phyloP scores from a whole-genome alignment of 768 basidiomycete genomes.

The Leccinum longicurvipes region DNA sequence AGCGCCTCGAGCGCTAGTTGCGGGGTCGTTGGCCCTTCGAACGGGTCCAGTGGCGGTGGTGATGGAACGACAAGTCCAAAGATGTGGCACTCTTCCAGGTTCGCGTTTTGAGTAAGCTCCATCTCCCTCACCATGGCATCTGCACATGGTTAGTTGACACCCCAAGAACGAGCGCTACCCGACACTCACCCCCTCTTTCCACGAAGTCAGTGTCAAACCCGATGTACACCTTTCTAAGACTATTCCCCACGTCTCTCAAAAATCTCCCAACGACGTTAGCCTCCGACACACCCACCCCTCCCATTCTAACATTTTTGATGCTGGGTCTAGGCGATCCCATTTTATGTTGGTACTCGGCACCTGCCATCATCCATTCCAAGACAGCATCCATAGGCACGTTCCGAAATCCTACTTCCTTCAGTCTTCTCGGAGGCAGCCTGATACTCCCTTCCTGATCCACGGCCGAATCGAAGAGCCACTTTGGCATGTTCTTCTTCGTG shows the following conservation, averaged over 20 bases:
- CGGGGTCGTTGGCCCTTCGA: constrained; percentile 9
- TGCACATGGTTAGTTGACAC: constrained; percentile 13
- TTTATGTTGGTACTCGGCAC: constrained; percentile 12
- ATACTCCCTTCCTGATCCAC: constrained; percentile 8
- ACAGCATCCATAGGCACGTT: constrained; percentile 22
- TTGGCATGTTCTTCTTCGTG: constrained; percentile 13
- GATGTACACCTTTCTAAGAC: constrained; percentile 24
- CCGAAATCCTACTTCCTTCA: constrained; percentile 29
- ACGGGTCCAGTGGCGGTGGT: constrained; percentile 24
- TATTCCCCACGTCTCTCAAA: constrained; percentile 18
- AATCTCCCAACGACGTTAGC: constrained; percentile 28
- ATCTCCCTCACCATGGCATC: constrained; percentile 27
- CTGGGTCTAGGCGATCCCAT: constrained; percentile 2
- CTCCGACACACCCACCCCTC: constrained; percentile 26
- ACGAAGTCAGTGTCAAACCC: constrained; percentile 32
- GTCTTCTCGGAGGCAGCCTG: constrained; percentile 14
- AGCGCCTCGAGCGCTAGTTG: constrained; percentile 20
- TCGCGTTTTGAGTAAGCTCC: constrained; percentile 23
- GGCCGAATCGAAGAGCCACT: constrained; percentile 8
- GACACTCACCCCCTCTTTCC: constrained; percentile 27
- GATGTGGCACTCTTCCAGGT: constrained; percentile 29
- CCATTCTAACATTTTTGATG: constrained; percentile 26
- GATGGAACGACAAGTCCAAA: constrained; percentile 33
- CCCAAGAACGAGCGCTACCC: no score
- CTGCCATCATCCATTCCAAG: constrained; percentile 28